Percentiles rank a stretch among this genome's conserved stretches.
These are phyloP conservation scores for Prototheca wickerhamii DNA, from an alignment of 163 green algal genomes.

Conservation along the genomic window DNA sequence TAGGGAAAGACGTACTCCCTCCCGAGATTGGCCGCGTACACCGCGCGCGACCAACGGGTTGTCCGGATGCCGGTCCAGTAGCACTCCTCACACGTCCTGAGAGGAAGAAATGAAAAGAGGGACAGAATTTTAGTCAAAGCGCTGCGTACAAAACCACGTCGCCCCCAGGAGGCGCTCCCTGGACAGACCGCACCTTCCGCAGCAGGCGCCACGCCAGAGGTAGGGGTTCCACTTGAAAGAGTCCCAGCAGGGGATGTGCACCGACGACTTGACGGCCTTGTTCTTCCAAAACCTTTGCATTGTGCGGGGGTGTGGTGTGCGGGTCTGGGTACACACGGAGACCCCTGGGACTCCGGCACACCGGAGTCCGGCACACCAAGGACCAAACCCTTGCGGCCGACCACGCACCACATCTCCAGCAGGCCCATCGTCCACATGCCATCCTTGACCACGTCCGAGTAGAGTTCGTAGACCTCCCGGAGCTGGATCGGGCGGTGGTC, in stretches of 20 bases:
- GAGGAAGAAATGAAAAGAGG: too few relatives aligned
- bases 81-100: constrained; percentile 29
- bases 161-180: too few relatives aligned
- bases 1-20: constrained; percentile 29
- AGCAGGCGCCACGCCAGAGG: constrained; percentile 24
- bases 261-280: constrained; percentile 28
- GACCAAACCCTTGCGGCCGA: too few relatives aligned
- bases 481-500: constrained; percentile 5
- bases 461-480: constrained; percentile 13
- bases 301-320: not conserved
- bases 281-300: constrained; percentile 16
- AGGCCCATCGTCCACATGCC: constrained; percentile 37
- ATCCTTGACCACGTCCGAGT: constrained; percentile 13
- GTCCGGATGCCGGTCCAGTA: constrained; percentile 34
- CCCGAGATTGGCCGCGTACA: constrained; percentile 25
- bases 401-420: constrained; percentile 35
- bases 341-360: not conserved
- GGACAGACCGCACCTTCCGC: constrained; percentile 20
- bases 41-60: constrained; percentile 26
- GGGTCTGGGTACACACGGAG: not conserved
- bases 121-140: too few relatives aligned
- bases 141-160: too few relatives aligned
- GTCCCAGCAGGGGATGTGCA: constrained; percentile 44
- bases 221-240: constrained; percentile 29
- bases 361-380: too few relatives aligned